These are phyloP conservation scores for Macadamia integrifolia DNA, from an alignment of 164 flowering plant genomes.

Conservation along the genomic window DNA sequence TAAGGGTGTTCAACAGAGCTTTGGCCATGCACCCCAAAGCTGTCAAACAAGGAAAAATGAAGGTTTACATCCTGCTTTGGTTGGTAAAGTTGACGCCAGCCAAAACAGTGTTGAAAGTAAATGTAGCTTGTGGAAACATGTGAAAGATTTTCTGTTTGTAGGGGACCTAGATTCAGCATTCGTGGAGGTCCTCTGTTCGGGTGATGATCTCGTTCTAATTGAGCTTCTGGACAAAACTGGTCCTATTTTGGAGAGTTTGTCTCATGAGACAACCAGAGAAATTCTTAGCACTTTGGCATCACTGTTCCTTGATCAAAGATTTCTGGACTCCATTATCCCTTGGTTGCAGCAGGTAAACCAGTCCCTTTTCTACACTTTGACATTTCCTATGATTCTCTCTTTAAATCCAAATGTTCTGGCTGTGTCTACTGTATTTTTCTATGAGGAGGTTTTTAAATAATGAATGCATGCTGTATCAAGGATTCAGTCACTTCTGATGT, in stretches of 20 bases:
- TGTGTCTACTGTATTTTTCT: too few relatives aligned
- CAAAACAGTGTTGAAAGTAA: constrained; percentile 25
- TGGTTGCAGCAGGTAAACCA: constrained; percentile 84
- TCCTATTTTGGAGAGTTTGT: constrained; percentile 67
- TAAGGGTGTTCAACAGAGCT: constrained; percentile 24
- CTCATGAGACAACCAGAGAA: constrained; percentile 48
- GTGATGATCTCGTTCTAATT: constrained; percentile 49
- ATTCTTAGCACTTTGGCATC: constrained; percentile 53
- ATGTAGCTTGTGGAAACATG: constrained; percentile 40
- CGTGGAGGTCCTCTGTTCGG: constrained; percentile 61
- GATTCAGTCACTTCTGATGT: too few relatives aligned
- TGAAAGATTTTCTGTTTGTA: constrained; percentile 43
- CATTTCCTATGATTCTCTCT: neutral
- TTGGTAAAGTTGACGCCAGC: constrained; percentile 13
- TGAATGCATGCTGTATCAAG: too few relatives aligned
- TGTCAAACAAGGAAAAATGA: constrained; percentile 32
- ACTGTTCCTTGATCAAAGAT: constrained; percentile 51
- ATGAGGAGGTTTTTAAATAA: too few relatives aligned
- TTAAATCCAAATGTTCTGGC: too few relatives aligned
- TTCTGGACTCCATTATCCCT: constrained; percentile 54
- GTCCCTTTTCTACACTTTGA: neutral
- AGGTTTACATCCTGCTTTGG: constrained; percentile 18
- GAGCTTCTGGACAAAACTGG: constrained; percentile 81
- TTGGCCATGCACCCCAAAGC: constrained; percentile 24
- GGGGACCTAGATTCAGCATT: constrained; percentile 85